These are phyloP conservation scores for Lactarius evosmus DNA, from an alignment of 768 basidiomycete genomes.

Conservation along the genomic window DNA sequence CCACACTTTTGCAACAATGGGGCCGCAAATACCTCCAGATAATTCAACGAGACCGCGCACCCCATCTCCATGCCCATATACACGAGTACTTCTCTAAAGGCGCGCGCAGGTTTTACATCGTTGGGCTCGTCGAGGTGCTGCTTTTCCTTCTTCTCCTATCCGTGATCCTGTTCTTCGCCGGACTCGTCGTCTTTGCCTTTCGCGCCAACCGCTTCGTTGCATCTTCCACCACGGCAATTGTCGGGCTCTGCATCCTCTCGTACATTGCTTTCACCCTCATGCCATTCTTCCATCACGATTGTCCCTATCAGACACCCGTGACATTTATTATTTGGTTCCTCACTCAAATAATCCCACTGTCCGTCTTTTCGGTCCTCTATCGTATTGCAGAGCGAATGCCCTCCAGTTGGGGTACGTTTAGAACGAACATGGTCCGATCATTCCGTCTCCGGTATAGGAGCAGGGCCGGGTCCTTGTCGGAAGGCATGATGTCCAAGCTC, in stretches of 20 bases:
- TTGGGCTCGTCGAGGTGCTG: slow-evolving; percentile 2
- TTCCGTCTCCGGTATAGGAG: too few relatives aligned
- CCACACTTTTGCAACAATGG: slow-evolving; percentile 18
- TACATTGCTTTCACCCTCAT: slow-evolving; percentile 4
- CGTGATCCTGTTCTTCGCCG: slow-evolving; percentile 20
- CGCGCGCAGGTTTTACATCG: not conserved
- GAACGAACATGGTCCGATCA: not conserved
- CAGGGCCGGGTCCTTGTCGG: not conserved
- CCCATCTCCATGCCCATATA: slow-evolving; percentile 6
- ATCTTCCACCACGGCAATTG: not conserved
- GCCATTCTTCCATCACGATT: not conserved
- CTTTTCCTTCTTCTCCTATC: slow-evolving; percentile 8
- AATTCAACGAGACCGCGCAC: slow-evolving; percentile 2
- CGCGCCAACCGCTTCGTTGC: not conserved
- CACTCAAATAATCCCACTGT: not conserved
- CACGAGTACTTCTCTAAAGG: slow-evolving; percentile 8
- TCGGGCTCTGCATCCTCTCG: not conserved
- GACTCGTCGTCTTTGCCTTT: slow-evolving; percentile 6
- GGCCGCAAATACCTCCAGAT: slow-evolving; percentile 11
- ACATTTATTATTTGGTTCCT: not conserved
- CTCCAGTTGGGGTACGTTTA: not conserved
- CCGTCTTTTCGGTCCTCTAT: too few relatives aligned
- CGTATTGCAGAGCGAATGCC: accelerated
- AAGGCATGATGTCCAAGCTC: not conserved
- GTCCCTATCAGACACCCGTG: slow-evolving; percentile 16